Evolutionary conservation across 257 asterid genomes (phyloP).

Genomic region (Hygrophila difformis): DNA sequence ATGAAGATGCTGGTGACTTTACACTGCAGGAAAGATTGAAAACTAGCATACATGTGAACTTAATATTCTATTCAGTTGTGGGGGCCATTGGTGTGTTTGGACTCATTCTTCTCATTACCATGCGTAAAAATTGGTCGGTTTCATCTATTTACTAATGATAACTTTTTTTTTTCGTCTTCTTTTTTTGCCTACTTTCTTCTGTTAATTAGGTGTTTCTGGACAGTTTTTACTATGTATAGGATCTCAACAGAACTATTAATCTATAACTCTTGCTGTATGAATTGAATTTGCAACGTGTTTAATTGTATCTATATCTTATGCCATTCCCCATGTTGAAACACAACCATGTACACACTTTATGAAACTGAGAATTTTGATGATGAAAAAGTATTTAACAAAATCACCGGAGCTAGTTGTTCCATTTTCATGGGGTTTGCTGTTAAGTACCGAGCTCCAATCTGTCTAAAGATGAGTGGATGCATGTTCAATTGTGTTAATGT

Average conservation of each 20-base stretch:
- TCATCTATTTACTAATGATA: too few species aligned
- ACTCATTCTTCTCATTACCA: conserved; percentile 76
- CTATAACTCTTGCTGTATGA: too few species aligned
- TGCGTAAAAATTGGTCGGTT: conserved; percentile 66
- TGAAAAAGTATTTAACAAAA: conserved; percentile 1
- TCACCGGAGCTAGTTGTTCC: not conserved
- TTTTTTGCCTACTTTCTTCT: conserved; percentile 8
- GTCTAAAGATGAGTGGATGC: conserved; percentile 6
- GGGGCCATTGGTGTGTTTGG: conserved; percentile 93
- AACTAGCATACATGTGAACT: conserved; percentile 91
- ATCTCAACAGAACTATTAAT: too few species aligned
- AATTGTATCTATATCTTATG: too few species aligned
- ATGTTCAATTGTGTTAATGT: too few species aligned
- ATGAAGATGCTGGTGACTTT: conserved; percentile 98
- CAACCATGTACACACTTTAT: conserved; percentile 1
- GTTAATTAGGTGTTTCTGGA: not conserved
- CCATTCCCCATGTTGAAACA: too few species aligned
- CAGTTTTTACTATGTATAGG: too few species aligned
- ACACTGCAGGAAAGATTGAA: conserved; percentile 79
- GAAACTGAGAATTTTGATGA: not conserved
- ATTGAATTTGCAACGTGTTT: too few species aligned
- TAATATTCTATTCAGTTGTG: conserved; percentile 79
- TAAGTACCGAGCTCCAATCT: conserved; percentile 5
- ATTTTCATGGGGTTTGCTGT: not conserved
- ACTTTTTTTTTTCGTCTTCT: conserved; percentile 10